These are phyloP conservation scores for Austroboletus novae-zelandiae DNA, from an alignment of 1,284 basidiomycete species.

Conservation along the genomic window DNA sequence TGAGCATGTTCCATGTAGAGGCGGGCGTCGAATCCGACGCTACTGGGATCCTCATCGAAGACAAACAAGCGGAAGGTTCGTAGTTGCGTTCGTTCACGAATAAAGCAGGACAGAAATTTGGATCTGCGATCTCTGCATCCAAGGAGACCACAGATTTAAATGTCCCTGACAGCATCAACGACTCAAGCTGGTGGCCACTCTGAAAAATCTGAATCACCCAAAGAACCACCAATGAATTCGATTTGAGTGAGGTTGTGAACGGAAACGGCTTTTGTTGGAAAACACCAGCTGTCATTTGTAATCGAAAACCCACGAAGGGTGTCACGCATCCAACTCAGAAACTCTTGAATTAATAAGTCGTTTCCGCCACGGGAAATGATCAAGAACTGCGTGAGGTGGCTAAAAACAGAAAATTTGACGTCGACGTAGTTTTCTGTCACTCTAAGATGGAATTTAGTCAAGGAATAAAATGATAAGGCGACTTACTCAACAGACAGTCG, in stretches of 20 bases:
- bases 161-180: conserved; percentile 52
- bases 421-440: no score
- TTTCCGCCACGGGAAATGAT: no score
- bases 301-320: conserved; percentile 55
- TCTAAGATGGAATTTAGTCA: no score
- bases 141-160: conserved; percentile 50
- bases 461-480: no score
- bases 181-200: conserved; percentile 53
- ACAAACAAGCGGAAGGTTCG: conserved; percentile 53
- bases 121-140: conserved; percentile 38
- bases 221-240: conserved; percentile 1
- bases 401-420: no score
- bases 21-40: no score
- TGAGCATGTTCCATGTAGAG: conserved; percentile 76
- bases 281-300: conserved; percentile 52
- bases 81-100: conserved; percentile 54
- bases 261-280: conserved; percentile 17
- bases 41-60: no score
- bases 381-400: no score
- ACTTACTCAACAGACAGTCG: no score
- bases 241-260: background rate
- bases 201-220: background rate
- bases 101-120: conserved; percentile 67
- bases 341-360: no score
- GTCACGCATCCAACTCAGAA: conserved; percentile 53